These are phyloP conservation scores for Jamesozyma gamospora DNA, from an alignment of 805 yeast species.

Conservation along the genomic window DNA sequence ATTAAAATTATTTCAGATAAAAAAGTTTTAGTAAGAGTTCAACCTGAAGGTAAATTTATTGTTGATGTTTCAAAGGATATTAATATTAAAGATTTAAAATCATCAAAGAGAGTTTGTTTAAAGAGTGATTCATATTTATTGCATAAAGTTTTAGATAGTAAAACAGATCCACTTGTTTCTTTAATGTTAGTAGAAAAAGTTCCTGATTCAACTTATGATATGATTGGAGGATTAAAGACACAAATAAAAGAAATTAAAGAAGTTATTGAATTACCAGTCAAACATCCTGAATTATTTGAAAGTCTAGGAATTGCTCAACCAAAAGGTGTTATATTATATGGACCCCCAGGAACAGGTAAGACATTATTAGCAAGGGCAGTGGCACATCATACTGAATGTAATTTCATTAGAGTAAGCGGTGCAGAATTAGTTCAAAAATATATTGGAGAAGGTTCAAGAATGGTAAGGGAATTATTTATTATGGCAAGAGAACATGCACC, in stretches of 20 bases:
- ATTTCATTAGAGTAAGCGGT: conserved; percentile 90
- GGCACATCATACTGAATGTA: conserved; percentile 96
- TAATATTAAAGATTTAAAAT: conserved; percentile 83
- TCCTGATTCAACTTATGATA: conserved; percentile 93
- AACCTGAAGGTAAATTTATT: conserved; percentile 95
- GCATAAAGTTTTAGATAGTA: conserved; percentile 89
- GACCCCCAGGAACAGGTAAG: conserved; percentile 96
- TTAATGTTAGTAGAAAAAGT: conserved; percentile 99
- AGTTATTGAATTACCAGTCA: conserved; percentile 89
- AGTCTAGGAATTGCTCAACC: conserved; percentile 94
- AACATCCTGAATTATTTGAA: conserved; percentile 90
- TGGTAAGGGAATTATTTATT: conserved; percentile 91
- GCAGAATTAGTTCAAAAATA: conserved; percentile 93
- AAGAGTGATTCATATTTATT: conserved; percentile 89
- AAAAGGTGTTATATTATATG: conserved; percentile 87
- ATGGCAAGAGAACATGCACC: conserved; percentile 99
- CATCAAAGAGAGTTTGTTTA: conserved; percentile 84
- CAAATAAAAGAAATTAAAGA: conserved; percentile 95
- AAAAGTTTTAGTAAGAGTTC: conserved; percentile 88
- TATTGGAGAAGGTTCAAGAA: conserved; percentile 93
- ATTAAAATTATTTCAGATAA: conserved; percentile 90
- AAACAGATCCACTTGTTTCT: conserved; percentile 91
- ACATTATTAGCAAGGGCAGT: conserved; percentile 90
- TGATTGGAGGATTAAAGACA: conserved; percentile 95
- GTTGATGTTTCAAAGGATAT: conserved; percentile 84